Base-by-base conservation (phyloP, 257 asterid species). In the Orobanche coerulescens region DNA sequence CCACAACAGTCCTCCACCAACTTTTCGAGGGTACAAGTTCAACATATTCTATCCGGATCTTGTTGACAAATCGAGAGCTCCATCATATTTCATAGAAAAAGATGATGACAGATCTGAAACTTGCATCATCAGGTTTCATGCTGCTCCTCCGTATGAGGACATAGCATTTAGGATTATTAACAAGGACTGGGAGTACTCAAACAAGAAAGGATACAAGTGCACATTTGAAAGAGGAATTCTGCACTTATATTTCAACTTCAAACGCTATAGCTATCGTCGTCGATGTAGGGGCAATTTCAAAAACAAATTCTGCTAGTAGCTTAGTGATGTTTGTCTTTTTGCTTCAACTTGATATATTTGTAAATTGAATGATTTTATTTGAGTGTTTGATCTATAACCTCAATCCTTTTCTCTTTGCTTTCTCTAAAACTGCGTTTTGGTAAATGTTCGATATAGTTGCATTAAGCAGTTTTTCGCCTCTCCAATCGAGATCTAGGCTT, bases 101-200 rank as follows among this genome's bases (percentile, higher is more conserved):
- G 97, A 86, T 24, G 94, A 89, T 7, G 95, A 89, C 40, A 79
- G 87, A 44, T 66, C 70, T 1, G 97, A 89, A 66, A 89, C 97
- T 30, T 89, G 97, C 75, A 86, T 82, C 69, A 81, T 89, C 46
- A 76, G 81, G 54, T 82, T 89, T 52, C 94, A 86, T 67, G 92
- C 97, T 0, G 97, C 94, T 0, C 97, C 97, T 1, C 97, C 97
- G 28, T 89, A 89, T 2, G 94, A 90, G 64, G 97, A 86, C 74
- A 86, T 86, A 5, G 87, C 94, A 16, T 88, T 88, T 70, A 84
- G 89, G 48, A 83, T 85, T 20, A 92, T 88, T 19, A 88, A 88
- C 62, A 85, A 82, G 73, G 95, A 88, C 64, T 88, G 96, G 95
- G 96, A 88, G 62, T 83, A 79, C 85, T 83, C 71, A 88, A 83